Conservation (phyloP, 1,139 yeast genomes). For the Diutina rugosa region DNA sequence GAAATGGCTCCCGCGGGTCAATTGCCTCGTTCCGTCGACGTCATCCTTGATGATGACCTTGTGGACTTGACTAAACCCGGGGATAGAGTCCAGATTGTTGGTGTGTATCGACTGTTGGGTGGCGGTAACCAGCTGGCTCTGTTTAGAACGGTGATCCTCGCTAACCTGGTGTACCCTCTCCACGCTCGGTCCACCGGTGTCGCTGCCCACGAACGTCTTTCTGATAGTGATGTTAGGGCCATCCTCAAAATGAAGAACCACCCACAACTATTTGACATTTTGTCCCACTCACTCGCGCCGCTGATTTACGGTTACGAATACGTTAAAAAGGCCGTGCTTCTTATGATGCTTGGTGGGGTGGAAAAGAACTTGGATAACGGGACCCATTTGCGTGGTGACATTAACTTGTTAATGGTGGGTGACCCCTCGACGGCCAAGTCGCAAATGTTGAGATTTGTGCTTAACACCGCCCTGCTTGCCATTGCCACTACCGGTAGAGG, state of each 20-base stretch:
- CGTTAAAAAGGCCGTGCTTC: constrained; percentile 80
- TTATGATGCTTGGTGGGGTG: constrained; percentile 88
- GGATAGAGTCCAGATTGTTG: constrained; percentile 88
- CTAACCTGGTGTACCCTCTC: constrained; percentile 79
- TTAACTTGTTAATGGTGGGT: constrained; percentile 92
- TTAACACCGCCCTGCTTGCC: constrained; percentile 89
- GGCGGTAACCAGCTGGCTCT: constrained; percentile 57
- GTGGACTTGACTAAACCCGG: constrained; percentile 94
- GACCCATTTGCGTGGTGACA: constrained; percentile 96
- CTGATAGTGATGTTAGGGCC: constrained; percentile 77
- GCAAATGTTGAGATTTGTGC: constrained; percentile 83
- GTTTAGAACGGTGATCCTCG: constrained; percentile 70
- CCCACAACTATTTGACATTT: constrained; percentile 59
- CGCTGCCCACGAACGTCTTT: constrained; percentile 59
- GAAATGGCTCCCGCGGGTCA: constrained; percentile 98
- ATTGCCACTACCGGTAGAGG: constrained; percentile 99
- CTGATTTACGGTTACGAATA: constrained; percentile 89
- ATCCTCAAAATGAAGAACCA: constrained; percentile 64
- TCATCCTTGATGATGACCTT: constrained; percentile 83
- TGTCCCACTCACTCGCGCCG: constrained; percentile 86
- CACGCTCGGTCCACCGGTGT: constrained; percentile 86
- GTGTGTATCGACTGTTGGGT: constrained; percentile 87
- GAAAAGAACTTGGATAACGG: constrained; percentile 94
- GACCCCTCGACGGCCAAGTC: constrained; percentile 99
- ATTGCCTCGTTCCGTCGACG: constrained; percentile 84